A percentile compares a stretch with the other conserved stretches of the same genome.
Conservation (phyloP, 441 rosid genomes). For the Eruca vesicaria region DNA sequence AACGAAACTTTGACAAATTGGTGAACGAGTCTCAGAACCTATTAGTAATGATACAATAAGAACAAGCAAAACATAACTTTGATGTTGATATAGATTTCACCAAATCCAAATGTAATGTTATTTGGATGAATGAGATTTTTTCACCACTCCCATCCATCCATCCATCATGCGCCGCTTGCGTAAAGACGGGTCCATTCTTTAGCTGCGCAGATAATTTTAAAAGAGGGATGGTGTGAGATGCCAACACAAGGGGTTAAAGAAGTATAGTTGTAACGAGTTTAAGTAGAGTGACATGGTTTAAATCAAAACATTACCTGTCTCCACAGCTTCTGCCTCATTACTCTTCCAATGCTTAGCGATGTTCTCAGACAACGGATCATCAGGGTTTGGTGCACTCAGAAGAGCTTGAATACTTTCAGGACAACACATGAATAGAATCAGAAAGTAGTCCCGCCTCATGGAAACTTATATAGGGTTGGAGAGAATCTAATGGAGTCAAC, state of each 20-base stretch:
- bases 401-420: slow-evolving; percentile 88
- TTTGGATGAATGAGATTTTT: slow-evolving; percentile 21
- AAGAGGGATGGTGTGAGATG: background rate
- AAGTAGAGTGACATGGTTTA: background rate
- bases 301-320: slow-evolving; percentile 58
- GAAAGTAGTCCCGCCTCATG: slow-evolving; percentile 60
- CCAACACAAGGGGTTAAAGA: background rate
- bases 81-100: slow-evolving; percentile 20
- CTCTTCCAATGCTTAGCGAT: slow-evolving; percentile 99
- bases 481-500: background rate
- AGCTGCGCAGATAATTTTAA: slow-evolving; percentile 11
- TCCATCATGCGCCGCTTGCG: slow-evolving; percentile 79
- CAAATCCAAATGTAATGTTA: slow-evolving; percentile 38
- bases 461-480: slow-evolving; percentile 53
- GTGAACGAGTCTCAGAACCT: slow-evolving; percentile 9
- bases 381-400: slow-evolving; percentile 98
- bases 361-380: slow-evolving; percentile 98
- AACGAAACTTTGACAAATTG: background rate
- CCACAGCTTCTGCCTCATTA: slow-evolving; percentile 96
- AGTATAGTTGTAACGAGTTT: background rate
- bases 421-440: slow-evolving; percentile 70
- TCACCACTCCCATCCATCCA: background rate
- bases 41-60: background rate
- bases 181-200: slow-evolving; percentile 82
- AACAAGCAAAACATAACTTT: slow-evolving; percentile 6